Conservation (phyloP, 306 rosid genomes). For the Vachellia collinsii region DNA sequence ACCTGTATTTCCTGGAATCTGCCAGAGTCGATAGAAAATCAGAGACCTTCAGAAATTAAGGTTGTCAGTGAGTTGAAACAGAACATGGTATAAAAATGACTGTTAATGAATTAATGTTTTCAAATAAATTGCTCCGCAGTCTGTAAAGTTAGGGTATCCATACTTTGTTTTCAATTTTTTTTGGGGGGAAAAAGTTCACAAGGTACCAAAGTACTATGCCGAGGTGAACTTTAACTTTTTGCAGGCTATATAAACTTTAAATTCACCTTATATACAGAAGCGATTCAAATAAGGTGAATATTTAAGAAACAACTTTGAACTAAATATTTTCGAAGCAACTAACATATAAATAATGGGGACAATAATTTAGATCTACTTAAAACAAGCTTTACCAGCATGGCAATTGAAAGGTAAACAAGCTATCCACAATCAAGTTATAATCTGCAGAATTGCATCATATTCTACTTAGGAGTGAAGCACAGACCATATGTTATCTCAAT, state of each 20-base stretch:
- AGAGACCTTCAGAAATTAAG: constrained; percentile 49
- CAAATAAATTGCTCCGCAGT: neutral
- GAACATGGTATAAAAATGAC: constrained; percentile 21
- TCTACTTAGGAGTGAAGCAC: constrained; percentile 7
- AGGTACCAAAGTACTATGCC: constrained; percentile 8
- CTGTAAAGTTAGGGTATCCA: constrained; percentile 12
- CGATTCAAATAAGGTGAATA: neutral
- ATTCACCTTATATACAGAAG: neutral
- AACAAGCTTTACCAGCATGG: constrained; percentile 11
- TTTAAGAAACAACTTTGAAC: neutral
- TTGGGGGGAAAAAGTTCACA: neutral
- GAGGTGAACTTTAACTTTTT: neutral
- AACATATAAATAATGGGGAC: neutral
- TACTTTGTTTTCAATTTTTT: neutral
- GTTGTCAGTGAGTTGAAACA: constrained; percentile 23
- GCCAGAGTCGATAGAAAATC: constrained; percentile 55
- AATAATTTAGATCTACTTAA: neutral
- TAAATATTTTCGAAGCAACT: neutral
- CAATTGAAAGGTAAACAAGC: neutral
- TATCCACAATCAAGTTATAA: constrained; percentile 25
- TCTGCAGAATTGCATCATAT: neutral
- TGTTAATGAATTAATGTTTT: neutral
- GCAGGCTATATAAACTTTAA: constrained; percentile 8
- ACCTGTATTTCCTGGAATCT: constrained; percentile 98
- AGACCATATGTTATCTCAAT: neutral